These are phyloP conservation scores for Suillus alpinus DNA, from an alignment of 768 basidiomycete genomes.

Conservation along the genomic window DNA sequence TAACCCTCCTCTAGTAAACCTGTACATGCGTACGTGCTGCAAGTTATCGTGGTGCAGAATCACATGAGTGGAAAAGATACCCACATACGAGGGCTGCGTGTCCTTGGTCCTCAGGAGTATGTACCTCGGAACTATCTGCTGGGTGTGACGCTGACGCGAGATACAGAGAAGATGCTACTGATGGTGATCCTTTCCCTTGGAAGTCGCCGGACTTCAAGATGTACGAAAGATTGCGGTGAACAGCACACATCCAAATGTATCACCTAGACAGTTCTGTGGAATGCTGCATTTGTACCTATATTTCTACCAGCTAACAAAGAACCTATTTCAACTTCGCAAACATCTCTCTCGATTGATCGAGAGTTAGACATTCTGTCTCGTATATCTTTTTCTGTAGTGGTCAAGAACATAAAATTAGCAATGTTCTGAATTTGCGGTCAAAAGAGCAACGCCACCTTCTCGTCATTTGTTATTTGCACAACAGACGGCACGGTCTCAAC, in stretches of 20 bases:
- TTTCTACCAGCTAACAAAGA: background rate
- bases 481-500: conserved; percentile 74
- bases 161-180: conserved; percentile 40
- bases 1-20: conserved; percentile 57
- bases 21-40: conserved; percentile 84
- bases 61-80: conserved; percentile 99
- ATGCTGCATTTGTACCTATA: background rate
- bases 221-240: conserved; percentile 73
- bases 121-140: conserved; percentile 15
- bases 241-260: background rate
- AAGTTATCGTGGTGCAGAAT: conserved; percentile 87
- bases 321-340: conserved; percentile 62
- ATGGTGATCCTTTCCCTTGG: conserved; percentile 77
- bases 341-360: conserved; percentile 71
- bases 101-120: conserved; percentile 86
- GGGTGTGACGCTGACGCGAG: conserved; percentile 5
- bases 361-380: conserved; percentile 75
- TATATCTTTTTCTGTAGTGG: conserved; percentile 62
- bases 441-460: conserved; percentile 58
- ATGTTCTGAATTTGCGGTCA: background rate
- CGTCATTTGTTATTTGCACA: conserved; percentile 71
- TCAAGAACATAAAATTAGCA: conserved; percentile 5
- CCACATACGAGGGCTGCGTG: conserved; percentile 85
- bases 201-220: conserved; percentile 62
- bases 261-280: background rate